Evolutionary conservation across 2,329 filamentous ascomycete species (phyloP), one percentile per base, ranked within the genome.

Genomic region (Sarocladiaceae sp.): DNA sequence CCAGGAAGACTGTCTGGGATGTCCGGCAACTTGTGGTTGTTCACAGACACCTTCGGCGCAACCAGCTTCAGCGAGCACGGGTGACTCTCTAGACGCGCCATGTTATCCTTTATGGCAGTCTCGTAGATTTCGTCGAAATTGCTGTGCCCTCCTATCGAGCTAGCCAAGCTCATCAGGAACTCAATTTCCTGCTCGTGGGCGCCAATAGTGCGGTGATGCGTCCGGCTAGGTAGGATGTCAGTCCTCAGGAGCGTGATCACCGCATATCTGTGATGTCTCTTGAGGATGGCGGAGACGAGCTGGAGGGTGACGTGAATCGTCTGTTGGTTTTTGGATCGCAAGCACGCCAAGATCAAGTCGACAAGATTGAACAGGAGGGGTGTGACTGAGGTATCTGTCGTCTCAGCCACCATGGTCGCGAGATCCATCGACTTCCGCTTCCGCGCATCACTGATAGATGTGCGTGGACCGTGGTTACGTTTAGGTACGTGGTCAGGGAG

Each of bases 301-400:
- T 93, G 91, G 42, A 99, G 75, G 0, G 93, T 96, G 11, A 95
- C 90, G 57, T 90, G 84, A 15, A 96, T 87, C 1, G 94, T 97
- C 64, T 97, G 92, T 50, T 88, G 81, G 61, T 94, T 97, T 40
- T 80, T 78, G 0, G 94, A 97, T 53, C 84, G 80, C 23, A 97
- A 75, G 62, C 92, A 96, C 31, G 91, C 88, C 2, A 95, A 77
- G 26, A 96, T 86, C 12, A 99, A 79, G 69, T 99, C 94, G 22
- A 95, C 89, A 10, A 99, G 74, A 64, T 95, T 97, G 74, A 97
- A 99, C 1, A 99, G 76, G 13, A 90, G 80, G 1, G 94, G 94
- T 2, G 92, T 94, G 23, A 44, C 54, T 6, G 79, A 79, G 10
- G 88, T 80, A 52, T 94, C 88, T 3, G 87, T 82, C 56, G 88